Conservation (phyloP, 768 basidiomycete genomes). For the Lactarius pseudohatsudake region DNA sequence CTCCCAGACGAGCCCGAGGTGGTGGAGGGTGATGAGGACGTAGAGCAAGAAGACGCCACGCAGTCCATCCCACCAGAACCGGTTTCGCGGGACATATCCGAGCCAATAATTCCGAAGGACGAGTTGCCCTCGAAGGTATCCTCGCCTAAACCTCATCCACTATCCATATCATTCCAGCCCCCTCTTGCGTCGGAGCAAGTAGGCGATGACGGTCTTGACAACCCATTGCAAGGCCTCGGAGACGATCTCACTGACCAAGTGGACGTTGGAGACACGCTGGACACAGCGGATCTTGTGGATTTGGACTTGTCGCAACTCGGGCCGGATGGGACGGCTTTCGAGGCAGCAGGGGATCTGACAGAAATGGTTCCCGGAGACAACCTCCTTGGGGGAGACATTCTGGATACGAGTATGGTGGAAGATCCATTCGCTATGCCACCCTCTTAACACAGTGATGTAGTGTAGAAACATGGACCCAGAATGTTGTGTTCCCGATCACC, state of each 20-base stretch:
- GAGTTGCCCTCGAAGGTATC: slow-evolving; percentile 61
- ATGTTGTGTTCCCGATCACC: neutral
- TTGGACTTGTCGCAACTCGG: slow-evolving; percentile 66
- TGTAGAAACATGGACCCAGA: slow-evolving; percentile 3
- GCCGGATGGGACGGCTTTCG: slow-evolving; percentile 62
- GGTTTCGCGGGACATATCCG: slow-evolving; percentile 41
- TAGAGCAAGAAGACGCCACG: slow-evolving; percentile 62
- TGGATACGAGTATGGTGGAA: slow-evolving; percentile 48
- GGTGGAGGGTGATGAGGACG: slow-evolving; percentile 73
- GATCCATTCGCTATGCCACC: slow-evolving; percentile 54
- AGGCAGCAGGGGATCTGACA: slow-evolving; percentile 51
- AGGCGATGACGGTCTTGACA: slow-evolving; percentile 41
- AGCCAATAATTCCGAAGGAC: slow-evolving; percentile 40
- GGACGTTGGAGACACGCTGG: slow-evolving; percentile 30
- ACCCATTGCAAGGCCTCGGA: slow-evolving; percentile 57
- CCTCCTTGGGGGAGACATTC: slow-evolving; percentile 57
- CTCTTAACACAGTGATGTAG: slow-evolving; percentile 3
- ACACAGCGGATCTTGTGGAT: slow-evolving; percentile 42
- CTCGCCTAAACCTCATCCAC: slow-evolving; percentile 66
- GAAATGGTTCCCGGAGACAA: slow-evolving; percentile 55
- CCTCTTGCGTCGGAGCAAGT: slow-evolving; percentile 38
- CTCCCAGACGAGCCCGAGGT: slow-evolving; percentile 76
- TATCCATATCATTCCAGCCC: slow-evolving; percentile 53
- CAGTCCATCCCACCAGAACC: slow-evolving; percentile 44
- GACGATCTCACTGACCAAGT: slow-evolving; percentile 45